Evolutionary conservation across 257 asterid species (phyloP), one percentile per base, ranked within the genome.

Genomic region (Salvia hispanica): DNA sequence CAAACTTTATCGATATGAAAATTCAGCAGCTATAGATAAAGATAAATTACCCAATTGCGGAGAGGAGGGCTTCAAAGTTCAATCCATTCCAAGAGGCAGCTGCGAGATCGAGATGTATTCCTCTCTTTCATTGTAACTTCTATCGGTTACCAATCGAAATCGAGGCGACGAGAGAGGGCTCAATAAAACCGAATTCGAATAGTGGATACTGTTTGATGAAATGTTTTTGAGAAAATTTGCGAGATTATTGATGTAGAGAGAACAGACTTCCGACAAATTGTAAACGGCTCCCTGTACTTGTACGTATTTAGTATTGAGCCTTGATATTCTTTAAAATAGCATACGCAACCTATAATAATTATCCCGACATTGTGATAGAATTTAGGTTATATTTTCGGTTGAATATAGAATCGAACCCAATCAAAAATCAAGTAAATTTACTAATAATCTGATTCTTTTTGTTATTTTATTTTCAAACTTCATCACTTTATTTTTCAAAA

Each of bases 61-160:
- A 94, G 96, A 28, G 89, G 74, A 72, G 86, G 84, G 78, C 89
- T 88, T 94, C 96, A 88, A 70, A 1, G 31, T 18, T 18, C 21
- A 18, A 18, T 88, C 96, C 96, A 88, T 88, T 62, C 96, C 94
- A 7, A 88, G 83, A 28, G 96, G 96, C 58, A 88, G 86, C 48
- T n/a, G n/a, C n/a, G n/a, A n/a, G 96, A 25, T 0, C 31, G 31
- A 1, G 31, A 25, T 18, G 31, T 60, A 67, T 66, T 62, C 80
- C 76, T 48, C 82, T 9, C 65, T 62, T 3, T 73, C 72, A 37
- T 12, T 43, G 46, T 34, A 47, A 48, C 69, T 62, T 61, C 64
- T 62, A 12, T 70, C 73, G 59, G 28, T 59, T 62, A 76, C 60
- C 64, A 70, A 46, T 74, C 34, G 79, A 66, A 64, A 85, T 75